Evolutionary conservation across 2,329 filamentous ascomycete species (phyloP).

Genomic region (Talaromyces sp.): DNA sequence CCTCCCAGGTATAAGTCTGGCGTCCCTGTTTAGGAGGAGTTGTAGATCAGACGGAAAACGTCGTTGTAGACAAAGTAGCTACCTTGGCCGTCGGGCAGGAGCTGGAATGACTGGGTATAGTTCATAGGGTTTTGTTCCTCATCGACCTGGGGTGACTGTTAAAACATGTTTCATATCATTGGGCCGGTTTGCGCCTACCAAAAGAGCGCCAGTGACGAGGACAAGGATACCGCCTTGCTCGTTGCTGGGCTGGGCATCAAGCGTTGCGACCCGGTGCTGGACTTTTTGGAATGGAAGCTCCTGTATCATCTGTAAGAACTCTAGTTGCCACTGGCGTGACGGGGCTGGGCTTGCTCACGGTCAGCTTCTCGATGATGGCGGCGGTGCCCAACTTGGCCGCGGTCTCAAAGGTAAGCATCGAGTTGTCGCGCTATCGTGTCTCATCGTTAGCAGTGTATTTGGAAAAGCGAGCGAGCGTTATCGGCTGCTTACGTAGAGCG

Average conservation of each 20-base stretch:
- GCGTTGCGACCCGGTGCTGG: slow-evolving; percentile 67
- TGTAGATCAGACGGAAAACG: slow-evolving; percentile 83
- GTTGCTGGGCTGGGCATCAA: slow-evolving; percentile 75
- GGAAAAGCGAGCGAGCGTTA: background rate
- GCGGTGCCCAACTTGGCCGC: slow-evolving; percentile 56
- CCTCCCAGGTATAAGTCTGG: background rate
- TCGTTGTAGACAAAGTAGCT: slow-evolving; percentile 91
- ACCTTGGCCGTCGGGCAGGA: slow-evolving; percentile 60
- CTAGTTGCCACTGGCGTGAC: background rate
- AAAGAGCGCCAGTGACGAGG: slow-evolving; percentile 77
- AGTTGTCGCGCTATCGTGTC: slow-evolving; percentile 61
- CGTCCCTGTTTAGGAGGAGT: slow-evolving; percentile 16
- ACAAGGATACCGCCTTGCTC: slow-evolving; percentile 69
- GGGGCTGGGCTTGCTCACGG: slow-evolving; percentile 47
- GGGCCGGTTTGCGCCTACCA: slow-evolving; percentile 52
- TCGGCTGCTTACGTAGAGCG: slow-evolving; percentile 66
- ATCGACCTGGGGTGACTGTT: slow-evolving; percentile 58
- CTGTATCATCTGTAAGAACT: slow-evolving; percentile 40
- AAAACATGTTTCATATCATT: background rate
- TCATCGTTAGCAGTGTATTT: slow-evolving; percentile 1
- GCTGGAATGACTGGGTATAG: slow-evolving; percentile 86
- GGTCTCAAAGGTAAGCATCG: slow-evolving; percentile 92
- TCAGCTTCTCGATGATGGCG: slow-evolving; percentile 73
- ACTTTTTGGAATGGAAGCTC: slow-evolving; percentile 75
- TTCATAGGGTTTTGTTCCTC: slow-evolving; percentile 81